A percentile compares a stretch with the other conserved stretches of the same genome.
These are phyloP conservation scores for Fusarium nematophilum DNA, from an alignment of 2,329 filamentous ascomycete species.

Conservation along the genomic window DNA sequence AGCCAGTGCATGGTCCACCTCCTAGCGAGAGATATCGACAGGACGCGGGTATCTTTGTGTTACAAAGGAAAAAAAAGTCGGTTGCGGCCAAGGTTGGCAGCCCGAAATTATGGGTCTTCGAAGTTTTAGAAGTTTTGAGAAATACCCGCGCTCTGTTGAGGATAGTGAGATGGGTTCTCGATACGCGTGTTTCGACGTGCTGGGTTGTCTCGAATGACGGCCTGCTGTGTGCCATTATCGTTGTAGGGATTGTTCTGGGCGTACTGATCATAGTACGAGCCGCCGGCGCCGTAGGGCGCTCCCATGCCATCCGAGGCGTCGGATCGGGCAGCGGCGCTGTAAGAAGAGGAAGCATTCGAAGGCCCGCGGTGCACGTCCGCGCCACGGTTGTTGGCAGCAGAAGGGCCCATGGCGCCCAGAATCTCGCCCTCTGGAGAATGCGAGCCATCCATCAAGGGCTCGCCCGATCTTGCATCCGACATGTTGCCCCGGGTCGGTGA, in stretches of 20 bases:
- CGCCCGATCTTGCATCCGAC: slow-evolving; percentile 77
- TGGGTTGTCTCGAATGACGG: slow-evolving; percentile 92
- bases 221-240: slow-evolving; percentile 57
- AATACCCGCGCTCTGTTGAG: slow-evolving; percentile 93
- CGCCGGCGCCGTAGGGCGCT: slow-evolving; percentile 59
- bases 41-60: slow-evolving; percentile 44
- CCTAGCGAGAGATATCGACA: slow-evolving; percentile 43
- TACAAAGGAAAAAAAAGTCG: slow-evolving; percentile 33
- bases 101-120: not conserved
- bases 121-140: slow-evolving; percentile 90
- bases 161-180: slow-evolving; percentile 88
- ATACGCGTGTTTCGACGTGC: slow-evolving; percentile 94
- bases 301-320: slow-evolving; percentile 70
- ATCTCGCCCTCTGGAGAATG: slow-evolving; percentile 81
- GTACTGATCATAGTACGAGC: slow-evolving; percentile 70
- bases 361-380: slow-evolving; percentile 85
- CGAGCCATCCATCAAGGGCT: slow-evolving; percentile 65
- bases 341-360: slow-evolving; percentile 96
- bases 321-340: slow-evolving; percentile 84
- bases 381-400: slow-evolving; percentile 71
- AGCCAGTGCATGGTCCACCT: slow-evolving; percentile 40
- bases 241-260: slow-evolving; percentile 67
- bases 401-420: slow-evolving; percentile 83
- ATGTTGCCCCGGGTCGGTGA: slow-evolving; percentile 72
- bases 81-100: slow-evolving; percentile 15